Evolutionary conservation across 1,284 basidiomycete genomes (phyloP).

Genomic region (Amylostereum areolatum): DNA sequence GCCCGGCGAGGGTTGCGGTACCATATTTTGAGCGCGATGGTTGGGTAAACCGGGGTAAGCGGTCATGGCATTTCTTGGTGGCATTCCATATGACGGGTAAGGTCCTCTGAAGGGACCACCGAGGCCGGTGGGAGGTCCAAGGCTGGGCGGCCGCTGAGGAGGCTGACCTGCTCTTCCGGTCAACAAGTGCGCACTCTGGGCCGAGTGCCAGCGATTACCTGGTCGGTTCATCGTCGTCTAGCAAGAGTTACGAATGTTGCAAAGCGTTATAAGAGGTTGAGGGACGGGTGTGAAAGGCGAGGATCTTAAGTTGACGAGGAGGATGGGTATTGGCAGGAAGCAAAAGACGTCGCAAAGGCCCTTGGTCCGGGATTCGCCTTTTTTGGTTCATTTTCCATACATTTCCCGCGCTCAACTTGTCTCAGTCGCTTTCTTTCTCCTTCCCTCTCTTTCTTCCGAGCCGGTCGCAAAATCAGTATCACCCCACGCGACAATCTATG

Average conservation of each 20-base stretch:
- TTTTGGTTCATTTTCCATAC: not conserved
- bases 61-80: constrained; percentile 52
- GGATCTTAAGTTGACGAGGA: constrained; percentile 6
- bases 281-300: constrained; percentile 11
- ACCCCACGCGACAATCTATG: too few species aligned
- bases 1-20: constrained; percentile 55
- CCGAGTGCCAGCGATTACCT: constrained; percentile 23
- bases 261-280: constrained; percentile 2
- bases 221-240: constrained; percentile 28
- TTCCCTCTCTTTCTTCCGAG: not conserved
- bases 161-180: constrained; percentile 7
- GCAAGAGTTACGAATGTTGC: not conserved
- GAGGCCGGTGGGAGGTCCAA: constrained; percentile 58
- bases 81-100: constrained; percentile 57
- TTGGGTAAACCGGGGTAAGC: constrained; percentile 50
- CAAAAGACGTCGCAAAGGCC: too few species aligned
- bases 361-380: too few species aligned
- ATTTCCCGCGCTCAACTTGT: not conserved
- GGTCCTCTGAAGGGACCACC: constrained; percentile 59
- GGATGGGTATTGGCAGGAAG: not conserved
- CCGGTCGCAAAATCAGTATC: too few species aligned
- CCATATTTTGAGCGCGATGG: constrained; percentile 51
- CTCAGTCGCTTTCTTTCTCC: constrained; percentile 4
- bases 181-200: constrained; percentile 14
- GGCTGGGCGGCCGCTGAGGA: constrained; percentile 46